Evolutionary conservation across 2,329 filamentous ascomycete species (phyloP).

Genomic region (Cephalotrichum gorgonifer): DNA sequence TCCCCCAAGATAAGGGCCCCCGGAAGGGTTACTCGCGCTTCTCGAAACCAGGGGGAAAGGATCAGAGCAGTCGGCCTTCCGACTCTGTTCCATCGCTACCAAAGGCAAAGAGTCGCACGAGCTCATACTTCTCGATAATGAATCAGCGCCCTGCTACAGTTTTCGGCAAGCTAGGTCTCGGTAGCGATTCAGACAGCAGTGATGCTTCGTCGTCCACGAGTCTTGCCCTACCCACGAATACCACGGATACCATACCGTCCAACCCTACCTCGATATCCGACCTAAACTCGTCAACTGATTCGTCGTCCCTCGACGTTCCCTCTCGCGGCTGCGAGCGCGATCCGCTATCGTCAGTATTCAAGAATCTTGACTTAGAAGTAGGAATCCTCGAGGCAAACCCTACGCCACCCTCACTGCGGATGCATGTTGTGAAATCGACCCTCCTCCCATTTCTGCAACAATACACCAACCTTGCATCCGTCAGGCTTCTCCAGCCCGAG

Average conservation of each 20-base stretch:
- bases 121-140: conserved; percentile 39
- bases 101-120: conserved; percentile 31
- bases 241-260: conserved; percentile 23
- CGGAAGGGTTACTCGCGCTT: conserved; percentile 2
- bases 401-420: conserved; percentile 50
- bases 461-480: conserved; percentile 58
- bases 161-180: conserved; percentile 26
- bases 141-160: conserved; percentile 32
- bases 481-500: conserved; percentile 55
- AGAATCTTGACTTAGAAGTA: conserved; percentile 37
- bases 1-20: conserved; percentile 3
- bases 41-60: not conserved
- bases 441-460: conserved; percentile 69
- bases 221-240: conserved; percentile 28
- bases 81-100: conserved; percentile 26
- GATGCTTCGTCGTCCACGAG: conserved; percentile 36
- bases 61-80: conserved; percentile 1
- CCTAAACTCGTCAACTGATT: conserved; percentile 26
- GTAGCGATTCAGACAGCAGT: conserved; percentile 29
- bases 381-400: conserved; percentile 60
- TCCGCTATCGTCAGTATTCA: conserved; percentile 45
- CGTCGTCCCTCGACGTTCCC: conserved; percentile 34
- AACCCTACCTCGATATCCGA: conserved; percentile 26
- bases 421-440: conserved; percentile 60
- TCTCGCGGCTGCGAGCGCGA: conserved; percentile 28